Conservation (phyloP, 306 rosid genomes). For the Prunus campanulata region DNA sequence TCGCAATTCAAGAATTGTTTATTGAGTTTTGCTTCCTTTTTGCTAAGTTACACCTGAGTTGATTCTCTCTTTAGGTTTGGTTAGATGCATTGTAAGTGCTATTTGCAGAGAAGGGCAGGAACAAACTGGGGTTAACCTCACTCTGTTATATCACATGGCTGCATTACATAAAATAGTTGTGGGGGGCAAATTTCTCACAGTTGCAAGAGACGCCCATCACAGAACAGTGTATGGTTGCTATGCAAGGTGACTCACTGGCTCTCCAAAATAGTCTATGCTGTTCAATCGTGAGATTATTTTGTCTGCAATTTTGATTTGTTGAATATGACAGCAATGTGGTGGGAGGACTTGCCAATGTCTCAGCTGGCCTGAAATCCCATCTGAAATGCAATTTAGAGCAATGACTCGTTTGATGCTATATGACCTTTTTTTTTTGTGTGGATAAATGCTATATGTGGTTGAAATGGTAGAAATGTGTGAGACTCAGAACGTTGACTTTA, state of each 20-base stretch:
- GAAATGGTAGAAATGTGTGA: slow-evolving; percentile 3
- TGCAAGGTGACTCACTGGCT: neutral
- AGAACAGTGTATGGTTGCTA: neutral
- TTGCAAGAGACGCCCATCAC: neutral
- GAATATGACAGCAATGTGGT: neutral
- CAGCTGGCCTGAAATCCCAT: neutral
- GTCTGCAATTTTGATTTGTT: neutral
- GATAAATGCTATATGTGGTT: neutral
- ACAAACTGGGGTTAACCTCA: neutral
- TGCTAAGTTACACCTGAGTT: neutral
- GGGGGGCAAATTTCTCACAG: too few species aligned
- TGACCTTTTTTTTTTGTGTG: too few species aligned
- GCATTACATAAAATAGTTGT: too few species aligned
- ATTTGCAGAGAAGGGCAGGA: neutral
- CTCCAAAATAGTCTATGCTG: neutral
- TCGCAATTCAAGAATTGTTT: neutral
- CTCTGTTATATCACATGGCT: neutral
- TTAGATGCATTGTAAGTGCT: neutral
- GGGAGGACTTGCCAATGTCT: neutral
- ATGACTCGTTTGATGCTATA: neutral
- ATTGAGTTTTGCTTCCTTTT: neutral
- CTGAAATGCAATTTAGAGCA: neutral
- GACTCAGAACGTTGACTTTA: neutral
- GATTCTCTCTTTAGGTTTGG: neutral
- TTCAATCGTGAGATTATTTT: too few species aligned